Evolutionary conservation across 2,329 filamentous ascomycete species (phyloP), one percentile per base, ranked within the genome.

Genomic region (Hypoxylon sp.): DNA sequence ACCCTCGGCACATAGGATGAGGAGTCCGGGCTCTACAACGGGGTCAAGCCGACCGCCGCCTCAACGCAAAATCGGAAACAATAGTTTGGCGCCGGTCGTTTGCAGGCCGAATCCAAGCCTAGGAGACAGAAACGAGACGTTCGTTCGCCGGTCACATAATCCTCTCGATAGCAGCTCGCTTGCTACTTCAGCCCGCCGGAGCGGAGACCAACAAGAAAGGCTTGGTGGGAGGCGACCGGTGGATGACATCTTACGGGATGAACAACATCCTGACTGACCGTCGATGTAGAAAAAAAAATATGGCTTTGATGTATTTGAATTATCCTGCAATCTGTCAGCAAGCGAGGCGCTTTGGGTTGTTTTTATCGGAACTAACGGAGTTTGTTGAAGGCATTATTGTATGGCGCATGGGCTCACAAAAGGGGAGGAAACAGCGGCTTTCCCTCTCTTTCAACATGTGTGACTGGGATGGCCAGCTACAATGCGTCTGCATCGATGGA

Each of bases 211-310:
- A 56, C 67, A 63, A 50, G 64, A 67, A 56, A 67, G 68, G 30
- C 58, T 57, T 18, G 46, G 61, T 14, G 70, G 72, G 24, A 72
- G 70, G 50, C 71, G 69, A 24, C 65, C 70, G 38, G 70, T 70
- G 20, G 74, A 74, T 57, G 70, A 74, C 50, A 56, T 73, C 16
- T 50, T 72, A 38, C 50, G 42, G 44, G 67, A 67, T 53, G 61
- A 64, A 33, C 45, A 50, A 42, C 40, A 52, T 40, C 49, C 54
- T 36, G 49, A 49, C 20, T 60, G 56, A 40, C 59, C 52, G 30
- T 63, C 61, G 16, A 59, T 40, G n/a, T 64, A 64, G 49, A 36
- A 24, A 45, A 64, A 46, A 36, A 24, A 45, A 16, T 40, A 20
- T 55, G 42, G 32, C 46, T 49, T 42, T 24, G 18, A 44, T 42